Conservation (phyloP, 192 early-diverging fungal species). For the Coemansia biformis region DNA sequence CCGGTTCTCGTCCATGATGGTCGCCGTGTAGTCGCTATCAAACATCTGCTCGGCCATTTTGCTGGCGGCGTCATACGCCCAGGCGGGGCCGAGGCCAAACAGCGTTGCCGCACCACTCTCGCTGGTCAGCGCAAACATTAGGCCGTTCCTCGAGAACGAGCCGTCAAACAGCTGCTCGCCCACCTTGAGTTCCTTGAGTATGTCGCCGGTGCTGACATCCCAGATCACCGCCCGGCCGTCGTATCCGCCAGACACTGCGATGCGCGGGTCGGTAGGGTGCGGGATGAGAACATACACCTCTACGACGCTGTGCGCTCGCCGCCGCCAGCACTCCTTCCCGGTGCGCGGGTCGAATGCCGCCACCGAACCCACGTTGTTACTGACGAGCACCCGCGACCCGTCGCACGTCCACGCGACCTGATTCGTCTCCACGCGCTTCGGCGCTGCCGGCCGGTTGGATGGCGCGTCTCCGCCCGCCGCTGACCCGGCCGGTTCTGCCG, state of each 20-base stretch:
- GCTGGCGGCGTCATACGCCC: slow-evolving; percentile 34
- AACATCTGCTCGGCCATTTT: slow-evolving; percentile 72
- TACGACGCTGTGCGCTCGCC: slow-evolving; percentile 27
- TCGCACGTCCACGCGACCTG: too few relatives aligned
- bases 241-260: slow-evolving; percentile 74
- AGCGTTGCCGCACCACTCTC: slow-evolving; percentile 64
- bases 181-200: slow-evolving; percentile 52
- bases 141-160: slow-evolving; percentile 70
- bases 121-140: slow-evolving; percentile 67
- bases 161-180: slow-evolving; percentile 63
- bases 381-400: too few relatives aligned
- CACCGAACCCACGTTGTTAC: too few relatives aligned
- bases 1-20: slow-evolving; percentile 60
- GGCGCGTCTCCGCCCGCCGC: slow-evolving; percentile 61
- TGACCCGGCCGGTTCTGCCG: slow-evolving; percentile 5
- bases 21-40: slow-evolving; percentile 65
- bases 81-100: slow-evolving; percentile 59
- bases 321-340: slow-evolving; percentile 51
- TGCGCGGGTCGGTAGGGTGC: slow-evolving; percentile 66
- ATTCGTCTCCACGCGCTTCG: too few relatives aligned
- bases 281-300: slow-evolving; percentile 70
- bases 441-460: too few relatives aligned
- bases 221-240: slow-evolving; percentile 79
- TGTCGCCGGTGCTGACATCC: slow-evolving; percentile 60
- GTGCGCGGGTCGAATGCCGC: too few relatives aligned